These are phyloP conservation scores for Nakaseomyces bracarensis DNA, from an alignment of 1,139 yeast genomes.

Conservation along the genomic window DNA sequence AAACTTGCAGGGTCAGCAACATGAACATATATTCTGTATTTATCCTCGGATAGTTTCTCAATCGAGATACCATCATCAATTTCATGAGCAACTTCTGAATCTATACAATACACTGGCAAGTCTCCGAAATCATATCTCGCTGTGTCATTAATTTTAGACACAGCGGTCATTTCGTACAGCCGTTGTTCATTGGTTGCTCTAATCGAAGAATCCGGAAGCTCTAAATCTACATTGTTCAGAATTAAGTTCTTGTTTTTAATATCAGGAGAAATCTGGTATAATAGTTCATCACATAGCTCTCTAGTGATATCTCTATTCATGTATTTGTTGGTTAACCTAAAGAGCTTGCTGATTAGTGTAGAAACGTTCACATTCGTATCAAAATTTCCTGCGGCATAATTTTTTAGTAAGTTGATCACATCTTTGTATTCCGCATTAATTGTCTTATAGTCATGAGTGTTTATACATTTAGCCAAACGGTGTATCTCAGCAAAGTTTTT, in stretches of 20 bases:
- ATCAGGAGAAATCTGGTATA: constrained; percentile 15
- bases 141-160: constrained; percentile 46
- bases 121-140: constrained; percentile 41
- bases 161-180: constrained; percentile 30
- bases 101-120: constrained; percentile 73
- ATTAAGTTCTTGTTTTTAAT: constrained; percentile 16
- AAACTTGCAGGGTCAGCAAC: constrained; percentile 83
- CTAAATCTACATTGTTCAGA: constrained; percentile 18
- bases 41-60: constrained; percentile 29
- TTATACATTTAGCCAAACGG: constrained; percentile 17
- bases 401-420: constrained; percentile 17
- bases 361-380: constrained; percentile 16
- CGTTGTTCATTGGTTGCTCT: constrained; percentile 12
- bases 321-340: constrained; percentile 20
- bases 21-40: constrained; percentile 52
- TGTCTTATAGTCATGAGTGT: constrained; percentile 11
- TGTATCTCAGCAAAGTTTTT: constrained; percentile 14
- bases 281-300: constrained; percentile 22
- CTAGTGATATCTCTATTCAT: constrained; percentile 26
- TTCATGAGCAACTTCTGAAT: constrained; percentile 72
- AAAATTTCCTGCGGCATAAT: constrained; percentile 27
- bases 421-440: constrained; percentile 13
- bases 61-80: constrained; percentile 90
- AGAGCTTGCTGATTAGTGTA: constrained; percentile 20
- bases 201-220: constrained; percentile 17